Conservation (phyloP, 441 rosid species). For the Capsella rubella region DNA sequence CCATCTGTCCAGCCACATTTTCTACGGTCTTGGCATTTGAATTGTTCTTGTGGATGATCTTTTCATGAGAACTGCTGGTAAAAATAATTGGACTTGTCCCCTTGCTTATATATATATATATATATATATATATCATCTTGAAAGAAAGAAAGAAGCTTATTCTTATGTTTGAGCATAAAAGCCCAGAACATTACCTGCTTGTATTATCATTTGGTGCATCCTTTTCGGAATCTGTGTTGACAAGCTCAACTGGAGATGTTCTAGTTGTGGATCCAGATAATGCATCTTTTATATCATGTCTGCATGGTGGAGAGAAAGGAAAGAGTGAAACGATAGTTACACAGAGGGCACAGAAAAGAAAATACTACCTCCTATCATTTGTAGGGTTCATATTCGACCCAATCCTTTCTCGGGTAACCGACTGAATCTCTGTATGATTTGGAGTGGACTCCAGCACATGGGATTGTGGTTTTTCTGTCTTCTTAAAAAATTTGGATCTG, state of each 20-base stretch:
- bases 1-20: slow-evolving; percentile 43
- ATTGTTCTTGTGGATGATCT: slow-evolving; percentile 39
- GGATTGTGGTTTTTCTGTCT: slow-evolving; percentile 44
- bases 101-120: background rate
- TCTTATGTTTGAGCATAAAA: slow-evolving; percentile 22
- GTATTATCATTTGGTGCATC: slow-evolving; percentile 12
- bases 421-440: slow-evolving; percentile 40
- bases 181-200: slow-evolving; percentile 29
- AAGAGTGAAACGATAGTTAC: slow-evolving; percentile 15
- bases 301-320: slow-evolving; percentile 28
- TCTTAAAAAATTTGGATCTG: slow-evolving; percentile 50
- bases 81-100: slow-evolving; percentile 6
- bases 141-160: slow-evolving; percentile 21
- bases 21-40: slow-evolving; percentile 35
- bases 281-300: slow-evolving; percentile 3
- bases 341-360: background rate
- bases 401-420: slow-evolving; percentile 43
- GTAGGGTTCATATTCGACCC: slow-evolving; percentile 34
- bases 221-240: slow-evolving; percentile 11
- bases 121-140: slow-evolving; percentile 5
- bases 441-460: slow-evolving; percentile 44
- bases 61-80: slow-evolving; percentile 35
- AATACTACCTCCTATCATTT: slow-evolving; percentile 47
- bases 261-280: slow-evolving; percentile 33
- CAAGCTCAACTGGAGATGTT: slow-evolving; percentile 30